These are phyloP conservation scores for Cyclospora cayetanensis DNA, from an alignment of 169 alveolate species.

Conservation along the genomic window DNA sequence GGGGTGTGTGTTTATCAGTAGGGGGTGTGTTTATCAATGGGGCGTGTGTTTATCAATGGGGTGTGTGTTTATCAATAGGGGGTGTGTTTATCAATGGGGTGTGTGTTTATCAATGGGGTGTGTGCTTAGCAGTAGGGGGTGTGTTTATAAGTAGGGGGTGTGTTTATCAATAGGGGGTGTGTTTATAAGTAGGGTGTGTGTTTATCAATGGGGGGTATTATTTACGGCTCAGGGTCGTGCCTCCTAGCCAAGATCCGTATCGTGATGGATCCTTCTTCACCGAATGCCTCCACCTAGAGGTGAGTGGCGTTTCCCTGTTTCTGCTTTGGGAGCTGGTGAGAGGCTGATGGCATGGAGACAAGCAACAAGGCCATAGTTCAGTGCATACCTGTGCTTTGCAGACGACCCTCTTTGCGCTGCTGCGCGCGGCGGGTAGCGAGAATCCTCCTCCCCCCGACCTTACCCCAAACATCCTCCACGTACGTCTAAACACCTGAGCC, in stretches of 20 bases:
- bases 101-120: too few species aligned
- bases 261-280: slow-evolving; percentile 59
- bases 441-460: background rate
- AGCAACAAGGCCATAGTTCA: too few species aligned
- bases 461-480: background rate
- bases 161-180: too few species aligned
- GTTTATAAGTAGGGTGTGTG: too few species aligned
- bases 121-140: too few species aligned
- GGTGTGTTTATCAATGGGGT: too few species aligned
- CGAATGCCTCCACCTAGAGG: slow-evolving; percentile 63
- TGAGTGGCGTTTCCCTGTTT: background rate
- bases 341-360: too few species aligned
- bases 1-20: too few species aligned
- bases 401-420: slow-evolving; percentile 31
- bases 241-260: slow-evolving; percentile 66
- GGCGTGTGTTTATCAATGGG: too few species aligned
- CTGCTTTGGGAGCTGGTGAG: background rate
- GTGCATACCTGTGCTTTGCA: background rate
- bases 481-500: background rate
- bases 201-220: background rate
- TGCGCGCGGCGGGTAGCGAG: slow-evolving; percentile 17
- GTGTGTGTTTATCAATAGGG: too few species aligned
- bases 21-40: too few species aligned
- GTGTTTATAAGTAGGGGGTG: too few species aligned
- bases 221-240: slow-evolving; percentile 21